Evolutionary conservation across 306 rosid genomes (phyloP).

Genomic region (peach (Prunus persica)): Prunus_persica_NCBIv2 NC_034010.1:29960501-29961000

Average conservation of each 20-base stretch:
- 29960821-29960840: background rate
- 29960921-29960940: constrained; percentile 10
- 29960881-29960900: constrained; percentile 9
- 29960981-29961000: background rate
- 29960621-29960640: background rate
- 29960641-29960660: too few relatives aligned
- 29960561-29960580: too few relatives aligned
- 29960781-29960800: background rate
- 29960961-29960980: background rate
- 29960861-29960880: background rate
- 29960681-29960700: too few relatives aligned
- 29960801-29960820: background rate
- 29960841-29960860: background rate
- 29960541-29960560: constrained; percentile 29
- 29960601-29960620: background rate
- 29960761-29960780: background rate
- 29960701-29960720: background rate
- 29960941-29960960: background rate
- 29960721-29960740: background rate
- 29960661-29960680: too few relatives aligned
- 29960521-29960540: constrained; percentile 55
- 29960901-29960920: constrained; percentile 10
- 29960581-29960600: too few relatives aligned
- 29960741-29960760: background rate
- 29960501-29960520: constrained; percentile 89